Conservation (phyloP, 345 rosid species). For the Camelina hispida region DNA sequence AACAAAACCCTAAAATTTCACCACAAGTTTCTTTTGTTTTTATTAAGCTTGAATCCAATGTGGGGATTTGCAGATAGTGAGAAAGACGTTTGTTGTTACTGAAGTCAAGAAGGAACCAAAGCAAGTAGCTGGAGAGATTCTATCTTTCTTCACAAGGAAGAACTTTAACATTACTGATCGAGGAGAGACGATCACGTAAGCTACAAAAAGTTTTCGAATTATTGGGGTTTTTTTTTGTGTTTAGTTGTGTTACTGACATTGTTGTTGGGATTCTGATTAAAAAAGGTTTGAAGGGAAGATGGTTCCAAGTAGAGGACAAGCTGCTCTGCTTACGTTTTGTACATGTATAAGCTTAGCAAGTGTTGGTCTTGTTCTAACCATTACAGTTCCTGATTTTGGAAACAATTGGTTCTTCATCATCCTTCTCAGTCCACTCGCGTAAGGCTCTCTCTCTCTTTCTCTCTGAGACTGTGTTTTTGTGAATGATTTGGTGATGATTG, state of each 20-base stretch:
- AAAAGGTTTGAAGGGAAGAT: conserved; percentile 82
- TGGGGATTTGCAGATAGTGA: conserved; percentile 65
- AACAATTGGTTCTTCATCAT: conserved; percentile 94
- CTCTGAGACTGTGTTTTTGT: conserved; percentile 23
- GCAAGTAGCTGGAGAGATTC: conserved; percentile 83
- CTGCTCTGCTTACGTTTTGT: conserved; percentile 91
- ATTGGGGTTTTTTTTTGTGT: conserved; percentile 20
- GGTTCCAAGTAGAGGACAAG: conserved; percentile 94
- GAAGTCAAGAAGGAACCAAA: conserved; percentile 64
- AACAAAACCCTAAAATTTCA: neutral
- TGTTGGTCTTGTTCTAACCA: conserved; percentile 87
- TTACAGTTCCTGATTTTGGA: conserved; percentile 81
- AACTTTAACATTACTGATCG: conserved; percentile 76
- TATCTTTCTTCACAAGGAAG: conserved; percentile 86
- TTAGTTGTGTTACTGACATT: conserved; percentile 28
- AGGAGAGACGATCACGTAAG: conserved; percentile 96
- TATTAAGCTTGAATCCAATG: neutral
- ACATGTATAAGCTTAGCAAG: conserved; percentile 96
- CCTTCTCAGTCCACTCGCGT: conserved; percentile 86
- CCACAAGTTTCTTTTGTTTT: neutral
- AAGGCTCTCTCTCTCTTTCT: conserved; percentile 40
- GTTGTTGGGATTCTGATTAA: neutral
- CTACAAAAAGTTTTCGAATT: neutral
- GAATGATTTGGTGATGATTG: conserved; percentile 10
- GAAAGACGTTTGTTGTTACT: conserved; percentile 64